Percentiles rank a stretch among this genome's conserved stretches.
phyloP scores from a whole-genome alignment of 75 land plant species.

The Adiantum capillusveneris region DNA sequence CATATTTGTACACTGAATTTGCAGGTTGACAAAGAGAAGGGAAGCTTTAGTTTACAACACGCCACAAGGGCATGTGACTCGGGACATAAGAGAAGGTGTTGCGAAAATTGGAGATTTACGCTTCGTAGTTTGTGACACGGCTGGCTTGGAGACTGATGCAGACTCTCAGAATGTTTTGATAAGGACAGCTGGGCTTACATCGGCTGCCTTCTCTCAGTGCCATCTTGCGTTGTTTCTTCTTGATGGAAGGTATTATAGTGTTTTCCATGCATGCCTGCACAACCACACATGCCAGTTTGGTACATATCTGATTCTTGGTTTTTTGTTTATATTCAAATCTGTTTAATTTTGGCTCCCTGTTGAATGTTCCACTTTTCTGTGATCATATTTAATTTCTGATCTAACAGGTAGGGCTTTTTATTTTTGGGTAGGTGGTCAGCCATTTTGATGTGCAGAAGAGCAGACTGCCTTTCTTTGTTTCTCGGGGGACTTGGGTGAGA shows the following conservation, averaged over 20 bases:
- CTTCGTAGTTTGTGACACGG: slow-evolving; percentile 83
- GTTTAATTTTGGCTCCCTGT: too few species aligned
- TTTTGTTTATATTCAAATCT: too few species aligned
- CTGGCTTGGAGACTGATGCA: slow-evolving; percentile 82
- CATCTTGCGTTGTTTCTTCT: slow-evolving; percentile 83
- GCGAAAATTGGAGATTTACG: slow-evolving; percentile 88
- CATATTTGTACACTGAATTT: too few species aligned
- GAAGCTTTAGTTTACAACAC: slow-evolving; percentile 97
- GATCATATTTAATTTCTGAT: too few species aligned
- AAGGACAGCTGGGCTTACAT: slow-evolving; percentile 81
- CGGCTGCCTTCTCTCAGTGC: slow-evolving; percentile 50
- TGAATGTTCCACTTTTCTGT: too few species aligned
- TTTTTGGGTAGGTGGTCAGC: too few species aligned
- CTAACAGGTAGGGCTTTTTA: too few species aligned
- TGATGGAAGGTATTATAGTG: slow-evolving; percentile 69
- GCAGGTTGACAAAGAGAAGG: slow-evolving; percentile 81
- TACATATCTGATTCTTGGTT: too few species aligned
- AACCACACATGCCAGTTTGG: too few species aligned
- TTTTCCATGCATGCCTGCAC: neutral
- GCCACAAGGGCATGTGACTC: slow-evolving; percentile 89
- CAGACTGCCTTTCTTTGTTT: too few species aligned
- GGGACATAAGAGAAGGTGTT: slow-evolving; percentile 93
- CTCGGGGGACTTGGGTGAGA: too few species aligned
- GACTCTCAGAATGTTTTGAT: slow-evolving; percentile 64
- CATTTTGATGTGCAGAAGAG: too few species aligned